A percentile compares a stretch with the other conserved stretches of the same genome.
These are phyloP conservation scores for Noccaea bulbosa DNA, from an alignment of 345 rosid genomes.

Conservation along the genomic window DNA sequence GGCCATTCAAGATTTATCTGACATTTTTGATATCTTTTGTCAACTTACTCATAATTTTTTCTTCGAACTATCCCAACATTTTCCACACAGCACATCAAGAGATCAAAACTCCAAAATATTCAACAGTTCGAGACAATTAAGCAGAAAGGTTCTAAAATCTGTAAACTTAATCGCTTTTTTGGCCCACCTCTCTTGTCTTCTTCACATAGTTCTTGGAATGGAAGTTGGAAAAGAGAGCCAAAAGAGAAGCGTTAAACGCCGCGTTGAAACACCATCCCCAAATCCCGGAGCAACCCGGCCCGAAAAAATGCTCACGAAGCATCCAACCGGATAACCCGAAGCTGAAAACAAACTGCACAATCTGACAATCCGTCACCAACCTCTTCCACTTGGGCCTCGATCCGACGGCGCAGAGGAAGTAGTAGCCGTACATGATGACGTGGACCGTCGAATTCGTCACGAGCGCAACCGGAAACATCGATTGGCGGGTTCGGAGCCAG, in stretches of 20 bases:
- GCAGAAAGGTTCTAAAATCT: no score
- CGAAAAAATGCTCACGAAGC: slow-evolving; percentile 55
- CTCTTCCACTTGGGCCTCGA: slow-evolving; percentile 76
- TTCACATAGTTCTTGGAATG: slow-evolving; percentile 56
- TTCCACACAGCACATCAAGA: neutral
- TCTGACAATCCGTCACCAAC: slow-evolving; percentile 73
- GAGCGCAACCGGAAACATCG: slow-evolving; percentile 65
- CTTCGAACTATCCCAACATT: slow-evolving; percentile 13
- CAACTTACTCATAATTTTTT: neutral
- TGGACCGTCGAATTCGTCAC: slow-evolving; percentile 65
- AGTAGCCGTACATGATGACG: slow-evolving; percentile 72
- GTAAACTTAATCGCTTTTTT: neutral
- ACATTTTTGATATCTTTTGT: neutral
- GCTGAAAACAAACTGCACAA: slow-evolving; percentile 72
- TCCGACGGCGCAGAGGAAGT: slow-evolving; percentile 62
- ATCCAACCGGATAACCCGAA: slow-evolving; percentile 56
- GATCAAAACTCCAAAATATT: neutral
- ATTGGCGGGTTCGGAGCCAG: slow-evolving; percentile 61
- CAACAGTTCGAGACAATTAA: slow-evolving; percentile 4
- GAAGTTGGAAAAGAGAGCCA: slow-evolving; percentile 67
- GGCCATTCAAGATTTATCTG: neutral
- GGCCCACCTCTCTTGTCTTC: neutral
- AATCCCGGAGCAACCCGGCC: slow-evolving; percentile 69
- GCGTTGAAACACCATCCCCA: slow-evolving; percentile 72
- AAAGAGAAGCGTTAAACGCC: slow-evolving; percentile 64